Base-by-base conservation (phyloP, 2,329 filamentous ascomycete genomes). In the Fusarium robinianum region DNA sequence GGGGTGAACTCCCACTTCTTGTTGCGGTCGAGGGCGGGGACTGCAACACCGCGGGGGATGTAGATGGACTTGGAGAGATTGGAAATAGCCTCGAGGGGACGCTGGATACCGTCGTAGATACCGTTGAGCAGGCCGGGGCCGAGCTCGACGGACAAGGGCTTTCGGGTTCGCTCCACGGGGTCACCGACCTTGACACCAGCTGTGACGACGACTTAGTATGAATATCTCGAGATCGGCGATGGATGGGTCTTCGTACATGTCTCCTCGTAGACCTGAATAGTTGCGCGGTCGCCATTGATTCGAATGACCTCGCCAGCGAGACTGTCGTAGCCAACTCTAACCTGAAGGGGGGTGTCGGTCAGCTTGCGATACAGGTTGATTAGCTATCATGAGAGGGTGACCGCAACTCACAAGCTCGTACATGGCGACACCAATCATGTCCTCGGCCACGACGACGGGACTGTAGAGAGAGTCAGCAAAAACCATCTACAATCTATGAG, bases 341-440 rank as follows among this genome's bases (percentile, higher is more conserved):
- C 91, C 88, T 92, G 25, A 10, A 43, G 15, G 16, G 24, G 29
- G 33, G 19, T 37, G 41, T 18, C 26, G 34, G 41, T 58, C 41
- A 57, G 51, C 12, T 18, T 27, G 22, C 31, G 31, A 14, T 41
- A 19, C 25, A 43, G 39, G 14, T 15, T 34, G 30, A 8, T 17
- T 24, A 22, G 8, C 11, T 24, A 39, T 35, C 44, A 48, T 29
- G 41, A 33, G 25, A 29, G 34, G 26, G 35, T 45, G 16, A 45
- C 25, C 21, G 48, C 39, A 29, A 70, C 83, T 62, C 78, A 90
- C 90, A 77, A 99, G 80, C 77, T 99, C 94, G 83, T 97, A 96
- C 94, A 99, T 99, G 72, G 94, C 91, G 80, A 94, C 94, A 71
- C 94, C 94, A 67, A 92, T 90, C 91, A 99, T 96, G 73, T 96